Evolutionary conservation across 345 rosid species (phyloP).

Genomic region (Garcia nutans): DNA sequence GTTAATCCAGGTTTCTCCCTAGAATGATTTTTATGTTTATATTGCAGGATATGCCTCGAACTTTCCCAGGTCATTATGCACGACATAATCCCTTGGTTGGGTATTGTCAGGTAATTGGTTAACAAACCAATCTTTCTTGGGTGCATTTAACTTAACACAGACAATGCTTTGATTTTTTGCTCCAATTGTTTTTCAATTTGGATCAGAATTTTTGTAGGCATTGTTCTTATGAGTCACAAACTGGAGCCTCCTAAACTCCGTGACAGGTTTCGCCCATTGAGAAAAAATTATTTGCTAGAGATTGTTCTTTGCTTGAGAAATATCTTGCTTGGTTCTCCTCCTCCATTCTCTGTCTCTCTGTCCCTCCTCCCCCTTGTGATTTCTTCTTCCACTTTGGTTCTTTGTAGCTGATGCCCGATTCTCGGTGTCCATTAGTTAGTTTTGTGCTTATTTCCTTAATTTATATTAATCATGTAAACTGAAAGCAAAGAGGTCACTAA

Average conservation of each 20-base stretch:
- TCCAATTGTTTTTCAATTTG: conserved; percentile 14
- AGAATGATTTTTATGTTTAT: conserved; percentile 33
- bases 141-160: conserved; percentile 2
- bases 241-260: conserved; percentile 5
- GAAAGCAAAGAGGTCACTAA: not conserved
- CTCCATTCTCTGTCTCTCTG: not conserved
- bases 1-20: conserved; percentile 31
- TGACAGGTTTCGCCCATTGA: not conserved
- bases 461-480: not conserved
- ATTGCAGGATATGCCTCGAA: conserved; percentile 86
- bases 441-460: not conserved
- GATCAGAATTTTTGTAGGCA: not conserved
- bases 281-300: not conserved
- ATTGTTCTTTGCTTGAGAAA: not conserved
- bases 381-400: not conserved
- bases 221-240: conserved; percentile 9
- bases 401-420: not conserved
- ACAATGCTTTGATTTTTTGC: conserved; percentile 6
- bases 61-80: conserved; percentile 97
- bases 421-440: not conserved
- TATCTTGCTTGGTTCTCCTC: not conserved
- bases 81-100: conserved; percentile 92
- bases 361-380: not conserved
- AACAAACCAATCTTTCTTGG: conserved; percentile 8
- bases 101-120: conserved; percentile 81